Conservation (phyloP, 768 basidiomycete genomes). For the Psilocybe subaeruginosa region DNA sequence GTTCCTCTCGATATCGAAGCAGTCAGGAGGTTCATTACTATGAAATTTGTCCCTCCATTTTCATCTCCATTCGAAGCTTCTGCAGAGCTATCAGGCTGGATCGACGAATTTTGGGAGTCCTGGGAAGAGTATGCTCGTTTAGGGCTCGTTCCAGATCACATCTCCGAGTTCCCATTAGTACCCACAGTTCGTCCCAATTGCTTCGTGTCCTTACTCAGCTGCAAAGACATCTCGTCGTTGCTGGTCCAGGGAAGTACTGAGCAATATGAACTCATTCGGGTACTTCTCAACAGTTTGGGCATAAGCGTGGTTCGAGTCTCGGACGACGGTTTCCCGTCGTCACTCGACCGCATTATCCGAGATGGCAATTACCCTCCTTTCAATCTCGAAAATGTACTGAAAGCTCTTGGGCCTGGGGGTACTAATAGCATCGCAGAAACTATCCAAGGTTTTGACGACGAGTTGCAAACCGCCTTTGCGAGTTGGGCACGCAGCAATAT, state of each 20-base stretch:
- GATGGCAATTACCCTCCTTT: conserved; percentile 12
- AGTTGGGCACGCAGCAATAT: conserved; percentile 32
- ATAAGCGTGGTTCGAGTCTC: conserved; percentile 19
- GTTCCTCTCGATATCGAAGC: conserved; percentile 12
- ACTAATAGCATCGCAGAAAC: conserved; percentile 9
- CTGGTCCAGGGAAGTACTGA: conserved; percentile 18
- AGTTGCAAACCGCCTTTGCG: conserved; percentile 26
- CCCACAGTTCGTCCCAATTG: conserved; percentile 25
- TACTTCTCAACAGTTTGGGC: conserved; percentile 14
- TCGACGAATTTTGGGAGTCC: conserved; percentile 35
- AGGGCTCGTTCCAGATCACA: conserved; percentile 14
- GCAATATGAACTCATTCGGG: conserved; percentile 9
- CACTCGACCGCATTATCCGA: conserved; percentile 22
- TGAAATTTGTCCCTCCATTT: neutral
- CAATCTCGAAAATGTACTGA: conserved; percentile 20
- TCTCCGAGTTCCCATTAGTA: conserved; percentile 35
- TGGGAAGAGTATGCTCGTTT: conserved; percentile 21
- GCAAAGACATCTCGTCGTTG: conserved; percentile 27
- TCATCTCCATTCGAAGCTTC: conserved; percentile 6
- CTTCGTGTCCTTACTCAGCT: conserved; percentile 36
- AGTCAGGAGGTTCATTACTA: conserved; percentile 18
- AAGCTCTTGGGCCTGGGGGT: conserved; percentile 16
- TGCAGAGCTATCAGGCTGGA: conserved; percentile 27
- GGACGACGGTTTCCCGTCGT: conserved; percentile 19
- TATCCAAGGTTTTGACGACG: conserved; percentile 23